Percentiles rank a stretch among this genome's conserved stretches.
Conservation (phyloP, 2,329 filamentous ascomycete genomes). For the Alternaria solani region DNA sequence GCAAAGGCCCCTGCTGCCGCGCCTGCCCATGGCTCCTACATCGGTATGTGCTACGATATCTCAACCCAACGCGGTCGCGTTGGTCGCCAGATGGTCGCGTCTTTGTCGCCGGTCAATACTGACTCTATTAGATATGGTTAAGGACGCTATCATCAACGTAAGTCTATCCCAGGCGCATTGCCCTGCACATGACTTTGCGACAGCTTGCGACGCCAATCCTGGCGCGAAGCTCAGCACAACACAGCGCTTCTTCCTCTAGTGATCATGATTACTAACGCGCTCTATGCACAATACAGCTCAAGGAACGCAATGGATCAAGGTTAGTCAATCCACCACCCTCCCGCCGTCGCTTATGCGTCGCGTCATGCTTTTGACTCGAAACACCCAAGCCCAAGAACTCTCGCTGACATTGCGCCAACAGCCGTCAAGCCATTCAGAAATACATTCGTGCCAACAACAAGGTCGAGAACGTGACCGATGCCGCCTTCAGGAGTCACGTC, state of each 20-base stretch:
- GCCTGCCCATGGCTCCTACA: constrained; percentile 69
- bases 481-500: constrained; percentile 76
- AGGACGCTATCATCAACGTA: constrained; percentile 74
- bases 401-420: constrained; percentile 53
- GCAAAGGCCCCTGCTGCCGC: constrained; percentile 66
- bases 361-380: constrained; percentile 36
- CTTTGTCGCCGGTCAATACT: constrained; percentile 63
- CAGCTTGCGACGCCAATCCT: constrained; percentile 34
- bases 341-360: constrained; percentile 32
- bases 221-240: constrained; percentile 39
- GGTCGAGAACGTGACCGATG: constrained; percentile 62
- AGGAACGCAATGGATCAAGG: constrained; percentile 75
- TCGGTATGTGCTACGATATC: constrained; percentile 63
- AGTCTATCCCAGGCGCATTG: constrained; percentile 65
- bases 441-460: constrained; percentile 77
- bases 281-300: constrained; percentile 63
- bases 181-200: constrained; percentile 39
- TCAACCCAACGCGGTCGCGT: constrained; percentile 59
- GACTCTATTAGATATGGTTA: constrained; percentile 72
- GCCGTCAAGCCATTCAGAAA: constrained; percentile 77
- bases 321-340: constrained; percentile 55
- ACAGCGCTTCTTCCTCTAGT: constrained; percentile 12
- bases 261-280: constrained; percentile 58
- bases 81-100: constrained; percentile 45
- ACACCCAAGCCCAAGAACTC: constrained; percentile 27